Conservation (phyloP, 2,329 filamentous ascomycete genomes). For the Xylariaceae sp. region DNA sequence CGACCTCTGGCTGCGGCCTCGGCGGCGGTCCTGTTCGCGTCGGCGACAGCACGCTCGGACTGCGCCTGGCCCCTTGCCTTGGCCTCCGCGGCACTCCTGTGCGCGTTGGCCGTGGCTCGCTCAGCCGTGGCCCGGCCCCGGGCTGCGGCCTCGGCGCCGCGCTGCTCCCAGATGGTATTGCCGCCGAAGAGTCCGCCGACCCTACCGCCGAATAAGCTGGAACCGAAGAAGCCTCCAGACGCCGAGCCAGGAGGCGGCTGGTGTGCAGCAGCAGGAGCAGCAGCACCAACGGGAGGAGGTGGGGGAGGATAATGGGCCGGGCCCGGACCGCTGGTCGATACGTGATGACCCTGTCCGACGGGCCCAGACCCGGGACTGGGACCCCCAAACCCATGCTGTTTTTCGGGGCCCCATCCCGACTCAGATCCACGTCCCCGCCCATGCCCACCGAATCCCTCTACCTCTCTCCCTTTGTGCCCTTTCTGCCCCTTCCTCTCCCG, state of each 20-base stretch:
- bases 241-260: too few relatives aligned
- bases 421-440: neutral
- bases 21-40: neutral
- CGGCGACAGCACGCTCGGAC: neutral
- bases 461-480: constrained; percentile 2
- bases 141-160: neutral
- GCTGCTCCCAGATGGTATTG: constrained; percentile 1
- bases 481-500: neutral
- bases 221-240: too few relatives aligned
- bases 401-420: neutral
- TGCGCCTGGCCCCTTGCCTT: neutral
- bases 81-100: neutral
- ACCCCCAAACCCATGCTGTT: neutral
- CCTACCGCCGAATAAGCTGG: neutral
- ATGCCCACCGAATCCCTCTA: constrained; percentile 2
- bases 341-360: too few relatives aligned
- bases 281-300: too few relatives aligned
- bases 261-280: too few relatives aligned
- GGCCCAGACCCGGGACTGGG: too few relatives aligned
- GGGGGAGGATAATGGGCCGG: too few relatives aligned
- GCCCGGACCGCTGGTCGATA: too few relatives aligned
- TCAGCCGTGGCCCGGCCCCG: too few relatives aligned
- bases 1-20: too few relatives aligned
- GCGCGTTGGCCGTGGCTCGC: too few relatives aligned
- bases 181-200: constrained; percentile 1